Evolutionary conservation across 805 yeast species (phyloP).

Genomic region (Metschnikowia bowlesiae): DNA sequence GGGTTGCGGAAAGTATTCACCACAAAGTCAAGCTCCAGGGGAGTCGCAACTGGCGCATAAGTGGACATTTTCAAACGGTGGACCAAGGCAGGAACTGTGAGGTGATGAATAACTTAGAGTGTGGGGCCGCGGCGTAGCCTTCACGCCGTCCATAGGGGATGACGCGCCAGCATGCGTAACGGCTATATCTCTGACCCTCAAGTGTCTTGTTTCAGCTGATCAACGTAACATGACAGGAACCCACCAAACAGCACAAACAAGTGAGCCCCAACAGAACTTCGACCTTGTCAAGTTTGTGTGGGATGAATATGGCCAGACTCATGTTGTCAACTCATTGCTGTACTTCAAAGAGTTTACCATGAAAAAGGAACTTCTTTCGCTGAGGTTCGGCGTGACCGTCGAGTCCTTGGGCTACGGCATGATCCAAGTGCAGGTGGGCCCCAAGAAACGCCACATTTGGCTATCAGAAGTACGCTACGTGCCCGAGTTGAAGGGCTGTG

Average conservation of each 20-base stretch:
- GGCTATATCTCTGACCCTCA: not conserved
- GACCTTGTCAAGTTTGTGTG: not conserved
- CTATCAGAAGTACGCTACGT: not conserved
- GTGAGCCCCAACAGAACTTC: not conserved
- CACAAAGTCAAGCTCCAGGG: conserved; percentile 46
- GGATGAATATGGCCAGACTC: not conserved
- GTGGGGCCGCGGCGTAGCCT: not conserved
- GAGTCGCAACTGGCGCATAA: conserved; percentile 7
- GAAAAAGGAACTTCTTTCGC: not conserved
- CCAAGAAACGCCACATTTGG: not conserved
- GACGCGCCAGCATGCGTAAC: too few relatives aligned
- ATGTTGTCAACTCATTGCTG: not conserved
- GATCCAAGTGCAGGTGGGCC: not conserved
- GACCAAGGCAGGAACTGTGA: not conserved
- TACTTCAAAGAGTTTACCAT: not conserved
- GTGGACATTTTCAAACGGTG: not conserved
- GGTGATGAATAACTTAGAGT: not conserved
- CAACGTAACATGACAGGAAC: not conserved
- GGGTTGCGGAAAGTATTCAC: conserved; percentile 44
- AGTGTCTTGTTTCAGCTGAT: not conserved
- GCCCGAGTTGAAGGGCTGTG: not conserved
- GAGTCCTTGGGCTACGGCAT: not conserved
- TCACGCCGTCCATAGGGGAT: not conserved
- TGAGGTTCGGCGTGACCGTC: not conserved
- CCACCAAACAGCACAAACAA: not conserved